phyloP scores from a whole-genome alignment of 2,329 filamentous ascomycete species.

The Alternaria novae-zelandiae region DNA sequence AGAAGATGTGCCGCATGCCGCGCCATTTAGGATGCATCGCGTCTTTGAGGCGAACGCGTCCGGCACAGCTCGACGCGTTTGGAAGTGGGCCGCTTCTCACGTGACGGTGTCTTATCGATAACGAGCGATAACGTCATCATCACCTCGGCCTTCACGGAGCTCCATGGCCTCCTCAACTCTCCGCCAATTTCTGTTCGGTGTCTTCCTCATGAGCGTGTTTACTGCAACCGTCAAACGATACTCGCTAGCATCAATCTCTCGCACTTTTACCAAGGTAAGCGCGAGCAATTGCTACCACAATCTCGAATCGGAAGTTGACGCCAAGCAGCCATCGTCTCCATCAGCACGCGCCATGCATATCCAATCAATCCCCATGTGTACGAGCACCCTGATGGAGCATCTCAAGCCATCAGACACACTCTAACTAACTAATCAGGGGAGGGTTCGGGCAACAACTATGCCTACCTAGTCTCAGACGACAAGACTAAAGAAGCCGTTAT shows the following conservation, averaged over 20 bases:
- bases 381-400: constrained; percentile 34
- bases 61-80: background rate
- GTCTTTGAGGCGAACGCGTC: background rate
- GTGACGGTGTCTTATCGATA: background rate
- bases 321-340: constrained; percentile 29
- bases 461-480: constrained; percentile 66
- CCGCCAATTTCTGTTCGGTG: constrained; percentile 50
- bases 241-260: constrained; percentile 26
- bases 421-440: constrained; percentile 63
- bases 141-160: constrained; percentile 34
- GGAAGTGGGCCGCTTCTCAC: background rate
- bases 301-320: constrained; percentile 22
- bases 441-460: constrained; percentile 81
- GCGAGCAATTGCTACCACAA: background rate
- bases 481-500: constrained; percentile 63
- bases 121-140: constrained; percentile 32
- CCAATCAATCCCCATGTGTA: constrained; percentile 89
- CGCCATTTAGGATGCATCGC: background rate
- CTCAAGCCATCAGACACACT: background rate
- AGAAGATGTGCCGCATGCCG: background rate
- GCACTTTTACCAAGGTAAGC: constrained; percentile 19
- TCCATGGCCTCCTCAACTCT: constrained; percentile 57
- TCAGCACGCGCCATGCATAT: constrained; percentile 74
- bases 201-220: constrained; percentile 45
- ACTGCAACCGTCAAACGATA: constrained; percentile 34